These are phyloP conservation scores for Puya raimondii DNA, from an alignment of 176 grass and related monocot genomes.

Conservation along the genomic window DNA sequence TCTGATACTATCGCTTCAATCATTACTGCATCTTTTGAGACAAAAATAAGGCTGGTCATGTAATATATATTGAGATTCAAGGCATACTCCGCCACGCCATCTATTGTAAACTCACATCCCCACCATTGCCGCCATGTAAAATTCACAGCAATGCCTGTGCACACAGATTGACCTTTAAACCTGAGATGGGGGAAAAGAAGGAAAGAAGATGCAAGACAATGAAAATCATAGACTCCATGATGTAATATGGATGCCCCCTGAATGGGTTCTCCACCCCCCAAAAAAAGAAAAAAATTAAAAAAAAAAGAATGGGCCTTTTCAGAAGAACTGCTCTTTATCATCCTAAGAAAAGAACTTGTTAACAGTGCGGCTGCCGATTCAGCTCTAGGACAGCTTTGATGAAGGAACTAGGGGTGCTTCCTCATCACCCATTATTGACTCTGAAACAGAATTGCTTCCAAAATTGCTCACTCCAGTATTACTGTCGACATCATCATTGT, in stretches of 20 bases:
- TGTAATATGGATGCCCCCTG: neutral
- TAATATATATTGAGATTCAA: too few relatives aligned
- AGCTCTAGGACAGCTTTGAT: slow-evolving; percentile 1
- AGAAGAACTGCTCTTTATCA: neutral
- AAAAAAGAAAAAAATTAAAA: neutral
- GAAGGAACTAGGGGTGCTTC: slow-evolving; percentile 12
- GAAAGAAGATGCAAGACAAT: too few relatives aligned
- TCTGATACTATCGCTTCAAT: neutral
- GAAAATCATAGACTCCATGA: neutral
- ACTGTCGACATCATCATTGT: neutral
- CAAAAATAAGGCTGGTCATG: neutral
- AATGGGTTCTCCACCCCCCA: neutral
- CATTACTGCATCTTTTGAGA: neutral
- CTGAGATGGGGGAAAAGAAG: too few relatives aligned
- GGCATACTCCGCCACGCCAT: too few relatives aligned
- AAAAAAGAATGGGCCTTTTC: neutral
- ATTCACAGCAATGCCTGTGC: too few relatives aligned
- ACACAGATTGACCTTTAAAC: too few relatives aligned
- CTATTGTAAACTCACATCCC: too few relatives aligned
- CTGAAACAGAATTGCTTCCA: slow-evolving; percentile 4
- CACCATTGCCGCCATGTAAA: too few relatives aligned
- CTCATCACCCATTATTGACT: slow-evolving; percentile 1
- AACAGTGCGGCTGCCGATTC: neutral
- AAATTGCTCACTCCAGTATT: neutral
- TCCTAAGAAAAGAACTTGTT: too few relatives aligned